Conservation (phyloP, 2,329 filamentous ascomycete species). For the Biscogniauxia sp. region DNA sequence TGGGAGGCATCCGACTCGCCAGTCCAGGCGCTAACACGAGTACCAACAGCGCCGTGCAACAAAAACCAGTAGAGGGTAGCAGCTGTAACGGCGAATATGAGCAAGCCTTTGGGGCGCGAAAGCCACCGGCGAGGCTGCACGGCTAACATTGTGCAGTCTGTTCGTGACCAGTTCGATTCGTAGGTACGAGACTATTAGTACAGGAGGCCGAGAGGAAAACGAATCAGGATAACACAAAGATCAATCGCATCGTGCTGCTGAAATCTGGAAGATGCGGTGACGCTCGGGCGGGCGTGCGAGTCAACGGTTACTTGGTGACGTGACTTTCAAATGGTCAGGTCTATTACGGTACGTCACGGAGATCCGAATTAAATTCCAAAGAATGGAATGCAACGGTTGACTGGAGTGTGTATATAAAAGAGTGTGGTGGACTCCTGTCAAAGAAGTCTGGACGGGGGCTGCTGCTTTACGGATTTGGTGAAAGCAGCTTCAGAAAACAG, state of each 20-base stretch:
- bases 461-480: background rate
- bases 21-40: slow-evolving; percentile 13
- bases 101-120: slow-evolving; percentile 41
- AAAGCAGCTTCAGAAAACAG: background rate
- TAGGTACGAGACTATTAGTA: background rate
- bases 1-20: slow-evolving; percentile 4
- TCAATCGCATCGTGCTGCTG: background rate
- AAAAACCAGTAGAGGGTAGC: slow-evolving; percentile 44
- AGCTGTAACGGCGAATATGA: slow-evolving; percentile 40
- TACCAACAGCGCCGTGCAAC: slow-evolving; percentile 35
- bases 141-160: slow-evolving; percentile 30
- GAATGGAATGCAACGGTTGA: background rate
- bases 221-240: background rate
- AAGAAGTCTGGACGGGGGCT: background rate
- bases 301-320: background rate
- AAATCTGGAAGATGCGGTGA: background rate
- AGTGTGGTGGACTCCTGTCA: background rate
- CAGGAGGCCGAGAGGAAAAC: background rate
- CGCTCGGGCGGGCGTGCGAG: background rate
- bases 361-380: background rate
- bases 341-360: background rate
- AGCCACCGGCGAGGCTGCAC: slow-evolving; percentile 34
- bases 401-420: background rate
- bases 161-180: background rate
- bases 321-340: too few relatives aligned